Evolutionary conservation across 129 eudicot genomes (phyloP), one percentile per base, ranked within the genome.

Genomic region (Chrysanthemum lavandulifolium): DNA sequence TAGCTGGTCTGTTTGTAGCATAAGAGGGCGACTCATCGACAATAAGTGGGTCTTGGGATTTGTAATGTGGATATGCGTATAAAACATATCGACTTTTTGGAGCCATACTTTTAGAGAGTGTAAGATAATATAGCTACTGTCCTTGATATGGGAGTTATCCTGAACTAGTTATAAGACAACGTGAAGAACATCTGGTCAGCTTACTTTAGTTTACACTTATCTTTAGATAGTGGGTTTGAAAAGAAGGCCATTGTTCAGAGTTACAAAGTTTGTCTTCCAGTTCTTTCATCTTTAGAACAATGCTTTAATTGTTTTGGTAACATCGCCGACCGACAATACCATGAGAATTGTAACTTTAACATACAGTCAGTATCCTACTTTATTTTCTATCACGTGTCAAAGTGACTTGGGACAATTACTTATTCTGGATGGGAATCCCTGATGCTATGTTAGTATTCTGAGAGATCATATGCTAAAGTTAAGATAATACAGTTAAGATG

Each of bases 361-460:
- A 61, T 73, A 61, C 60, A 73, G 10, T 49, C n/a, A 61, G 70
- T 54, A 53, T 69, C 50, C 15, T 69, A 69, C 62, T 23, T 5
- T 15, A 69, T 68, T 9, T 55, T 14, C 8, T 56, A 16, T 56
- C 16, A 6, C 29, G 29, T 27, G 29, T 27, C 0, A 27, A 27
- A 31, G 36, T 31, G 36, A 31, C 5, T 31, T 31, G 36, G 36
- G 36, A 31, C 36, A 0, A 0, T 31, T 31, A 31, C 36, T 31
- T 31, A 31, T 31, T 3, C 36, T 3, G 36, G 36, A 31, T 31
- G 5, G 5, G 36, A 31, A 31, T 31, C 36, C 36, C 6, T 31
- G 36, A 31, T 31, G 36, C 36, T 31, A 31, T 31, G 36, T 3
- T 3, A 31, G 36, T 31, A 31, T 31, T 31, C 36, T 31, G 36